Base-by-base conservation (phyloP, 2,329 filamentous ascomycete genomes). In the Colletotrichum cordylinicola region DNA sequence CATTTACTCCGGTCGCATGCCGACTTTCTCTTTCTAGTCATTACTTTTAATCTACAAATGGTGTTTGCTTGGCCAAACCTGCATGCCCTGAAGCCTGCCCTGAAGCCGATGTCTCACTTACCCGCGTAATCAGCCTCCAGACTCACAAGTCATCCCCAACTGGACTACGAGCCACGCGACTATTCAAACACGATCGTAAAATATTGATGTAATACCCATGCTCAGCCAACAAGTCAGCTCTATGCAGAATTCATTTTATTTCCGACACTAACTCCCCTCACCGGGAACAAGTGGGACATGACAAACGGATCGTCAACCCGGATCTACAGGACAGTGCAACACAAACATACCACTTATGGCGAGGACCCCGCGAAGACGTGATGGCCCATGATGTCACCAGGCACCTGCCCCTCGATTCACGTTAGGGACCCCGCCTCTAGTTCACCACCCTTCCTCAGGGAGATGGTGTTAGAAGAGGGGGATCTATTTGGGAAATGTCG, bases 351-450 rank as follows among this genome's bases (percentile, higher is more conserved):
- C 52, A 43, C 13, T 21, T 33, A 60, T 33, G 27, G 66, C 24
- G 9, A 29, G 31, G 12, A 8, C 35, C 68, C 39, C 27, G 12
- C 58, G 35, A 35, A 61, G 67, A 62, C 72, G 68, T 75, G 72
- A 64, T 74, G 67, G 35, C 48, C 55, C 33, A 70, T 74, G 67
- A 75, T 75, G 72, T 74, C 72, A 74, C 61, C 18, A 27, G 64
- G 8, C 33, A 12, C n/a, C 67, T 70, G 48, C 37, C 70, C 70
- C 62, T 72, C 37, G 52, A 66, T 58, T 67, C 12, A 56, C 15
- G 4, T 67, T 8, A 69, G n/a, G 18, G n/a, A 61, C 70, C 66
- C 56, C 56, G 43, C 71, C 69, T 56, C 10, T 6, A 27, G 27
- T 18, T 58, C 24, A 37, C 61, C 13, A 39, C 33, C 61, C 21